phyloP scores from a whole-genome alignment of 805 yeast species.

The Pichia eremophila region DNA sequence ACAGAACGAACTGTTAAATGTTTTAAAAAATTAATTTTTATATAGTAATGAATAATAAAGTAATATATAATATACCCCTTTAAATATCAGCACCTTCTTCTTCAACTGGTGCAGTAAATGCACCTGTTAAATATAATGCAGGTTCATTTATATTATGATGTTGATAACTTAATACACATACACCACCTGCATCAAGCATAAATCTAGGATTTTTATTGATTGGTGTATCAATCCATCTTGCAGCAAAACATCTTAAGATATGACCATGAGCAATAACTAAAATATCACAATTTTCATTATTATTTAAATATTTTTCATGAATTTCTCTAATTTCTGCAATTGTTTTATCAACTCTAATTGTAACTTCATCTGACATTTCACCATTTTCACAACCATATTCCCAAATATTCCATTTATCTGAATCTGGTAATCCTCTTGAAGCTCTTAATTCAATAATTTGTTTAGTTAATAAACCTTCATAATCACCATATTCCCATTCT shows the following conservation, averaged over 20 bases:
- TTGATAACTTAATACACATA: constrained; percentile 84
- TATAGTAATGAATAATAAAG: not conserved
- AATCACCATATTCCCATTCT: constrained; percentile 96
- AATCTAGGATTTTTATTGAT: constrained; percentile 64
- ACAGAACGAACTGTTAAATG: constrained; percentile 40
- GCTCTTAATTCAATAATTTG: constrained; percentile 57
- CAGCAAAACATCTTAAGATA: constrained; percentile 79
- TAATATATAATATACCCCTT: not conserved
- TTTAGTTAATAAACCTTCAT: constrained; percentile 71
- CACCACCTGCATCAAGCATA: constrained; percentile 90
- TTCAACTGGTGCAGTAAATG: constrained; percentile 63
- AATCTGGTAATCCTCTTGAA: constrained; percentile 42
- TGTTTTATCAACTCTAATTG: constrained; percentile 59
- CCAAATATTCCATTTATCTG: constrained; percentile 70
- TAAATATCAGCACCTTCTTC: constrained; percentile 34
- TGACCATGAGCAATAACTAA: constrained; percentile 91
- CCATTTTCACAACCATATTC: constrained; percentile 90
- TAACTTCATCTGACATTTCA: constrained; percentile 59
- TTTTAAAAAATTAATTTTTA: constrained; percentile 25
- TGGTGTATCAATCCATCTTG: constrained; percentile 70
- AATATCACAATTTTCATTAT: constrained; percentile 55
- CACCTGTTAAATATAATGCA: constrained; percentile 76
- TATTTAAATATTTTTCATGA: constrained; percentile 45
- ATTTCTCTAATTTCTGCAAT: constrained; percentile 54
- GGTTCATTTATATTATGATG: constrained; percentile 82